Conservation (phyloP, 768 basidiomycete genomes). For the Xerocomus spinulosus region DNA sequence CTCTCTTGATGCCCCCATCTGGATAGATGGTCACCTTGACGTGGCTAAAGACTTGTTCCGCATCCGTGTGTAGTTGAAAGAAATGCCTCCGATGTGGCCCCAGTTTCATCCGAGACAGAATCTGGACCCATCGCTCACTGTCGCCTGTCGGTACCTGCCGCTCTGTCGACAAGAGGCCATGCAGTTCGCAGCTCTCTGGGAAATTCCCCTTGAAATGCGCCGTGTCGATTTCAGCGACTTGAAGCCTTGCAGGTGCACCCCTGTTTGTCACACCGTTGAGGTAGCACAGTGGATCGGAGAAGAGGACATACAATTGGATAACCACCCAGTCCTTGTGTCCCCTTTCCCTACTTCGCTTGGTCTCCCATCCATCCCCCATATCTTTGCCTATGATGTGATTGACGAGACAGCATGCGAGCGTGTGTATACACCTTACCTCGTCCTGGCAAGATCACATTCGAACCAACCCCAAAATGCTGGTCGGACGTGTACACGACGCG, state of each 20-base stretch:
- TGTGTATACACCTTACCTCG: constrained; percentile 43
- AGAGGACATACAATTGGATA: constrained; percentile 65
- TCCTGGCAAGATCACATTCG: constrained; percentile 88
- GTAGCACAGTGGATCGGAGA: neutral
- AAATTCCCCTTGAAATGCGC: constrained; percentile 96
- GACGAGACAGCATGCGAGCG: neutral
- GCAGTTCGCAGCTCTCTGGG: constrained; percentile 81
- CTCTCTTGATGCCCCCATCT: constrained; percentile 91
- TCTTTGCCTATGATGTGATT: constrained; percentile 52
- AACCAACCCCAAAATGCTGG: constrained; percentile 91
- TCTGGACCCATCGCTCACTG: constrained; percentile 56
- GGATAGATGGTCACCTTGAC: constrained; percentile 87
- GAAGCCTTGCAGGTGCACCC: constrained; percentile 69
- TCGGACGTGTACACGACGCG: constrained; percentile 82
- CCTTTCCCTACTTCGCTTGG: constrained; percentile 73
- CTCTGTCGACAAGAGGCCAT: constrained; percentile 39
- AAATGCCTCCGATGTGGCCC: constrained; percentile 88
- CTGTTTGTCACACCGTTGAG: constrained; percentile 35
- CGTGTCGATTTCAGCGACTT: constrained; percentile 85
- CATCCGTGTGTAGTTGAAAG: constrained; percentile 73
- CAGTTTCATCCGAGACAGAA: constrained; percentile 74
- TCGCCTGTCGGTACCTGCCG: constrained; percentile 36
- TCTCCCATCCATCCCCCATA: constrained; percentile 99
- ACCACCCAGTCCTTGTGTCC: constrained; percentile 91
- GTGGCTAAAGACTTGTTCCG: constrained; percentile 65